Conservation (phyloP, 2,329 filamentous ascomycete genomes). For the Trichoderma sp. region DNA sequence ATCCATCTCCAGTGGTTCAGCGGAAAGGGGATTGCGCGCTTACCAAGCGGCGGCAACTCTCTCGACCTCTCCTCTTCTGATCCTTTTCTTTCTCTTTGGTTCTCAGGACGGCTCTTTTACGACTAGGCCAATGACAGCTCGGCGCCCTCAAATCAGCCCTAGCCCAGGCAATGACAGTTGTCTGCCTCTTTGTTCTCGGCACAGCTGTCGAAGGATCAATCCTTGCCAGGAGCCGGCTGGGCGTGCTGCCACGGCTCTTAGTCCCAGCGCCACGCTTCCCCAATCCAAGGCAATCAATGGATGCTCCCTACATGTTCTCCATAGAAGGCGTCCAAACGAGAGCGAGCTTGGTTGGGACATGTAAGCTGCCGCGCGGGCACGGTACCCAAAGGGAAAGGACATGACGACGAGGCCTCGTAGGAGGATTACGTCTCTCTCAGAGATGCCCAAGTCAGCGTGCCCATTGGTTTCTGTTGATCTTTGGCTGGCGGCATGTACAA, state of each 20-base stretch:
- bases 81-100: neutral
- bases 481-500: neutral
- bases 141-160: constrained; percentile 11
- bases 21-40: neutral
- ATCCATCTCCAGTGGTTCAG: neutral
- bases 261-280: constrained; percentile 1
- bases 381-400: neutral
- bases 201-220: neutral
- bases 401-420: neutral
- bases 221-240: neutral
- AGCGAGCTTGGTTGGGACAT: neutral
- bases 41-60: neutral
- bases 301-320: neutral
- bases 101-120: neutral
- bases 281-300: neutral
- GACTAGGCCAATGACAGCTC: constrained; percentile 3
- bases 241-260: constrained; percentile 8
- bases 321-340: neutral
- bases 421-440: neutral
- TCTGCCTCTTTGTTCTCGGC: neutral
- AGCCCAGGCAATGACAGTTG: constrained; percentile 3
- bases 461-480: neutral
- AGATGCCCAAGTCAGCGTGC: neutral
- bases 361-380: neutral
- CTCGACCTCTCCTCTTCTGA: neutral